Evolutionary conservation across 106 monocot genomes (phyloP), one percentile per base, ranked within the genome.

Genomic region (Acanthochlamys bracteata): DNA sequence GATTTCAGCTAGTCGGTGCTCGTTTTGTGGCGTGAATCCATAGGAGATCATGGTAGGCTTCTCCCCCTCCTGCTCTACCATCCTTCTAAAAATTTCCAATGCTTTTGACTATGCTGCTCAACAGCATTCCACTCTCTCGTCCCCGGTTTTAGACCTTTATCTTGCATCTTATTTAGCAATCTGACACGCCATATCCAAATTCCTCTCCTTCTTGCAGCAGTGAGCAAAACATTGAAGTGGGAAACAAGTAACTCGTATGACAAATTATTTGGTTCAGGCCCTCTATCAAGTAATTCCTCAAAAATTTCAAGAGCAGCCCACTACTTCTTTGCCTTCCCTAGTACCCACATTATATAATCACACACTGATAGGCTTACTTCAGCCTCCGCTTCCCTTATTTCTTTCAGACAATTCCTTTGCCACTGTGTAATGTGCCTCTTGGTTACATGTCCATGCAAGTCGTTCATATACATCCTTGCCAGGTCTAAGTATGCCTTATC

Each of bases 311-410:
- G 79, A 39, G 91, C 96, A 16, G 85, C 82, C 96, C 91, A 91
- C 96, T 90, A 96, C 77, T 96, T 96, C 60, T 88, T 96, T 9
- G 96, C 82, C 64, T 88, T 96, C 4, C 91, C 88, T 82, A 96
- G 76, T 17, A 96, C 25, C 87, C 87, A 96, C 25, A 96, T 96
- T 9, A 85, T 66, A 73, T 88, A 90, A 64, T 96, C 91, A 55
- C 91, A 96, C 2, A 83, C 88, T 1, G 96, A 88, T 65, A 96
- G 71, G 61, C 88, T 91, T 64, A 88, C 82, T 3, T 62, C 82
- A 23, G 14, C 27, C 0, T 70, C 72, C 62, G 39, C 54, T 56
- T 88, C 88, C 59, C 96, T 78, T 74, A 88, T 69, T n/a, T 64
- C 91, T 78, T 57, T 53, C 59, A 55, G 91, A 91, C 64, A 96